Base-by-base conservation (phyloP, 225 moss, liverwort and hornwort genomes). In the Ulota crispa region DNA sequence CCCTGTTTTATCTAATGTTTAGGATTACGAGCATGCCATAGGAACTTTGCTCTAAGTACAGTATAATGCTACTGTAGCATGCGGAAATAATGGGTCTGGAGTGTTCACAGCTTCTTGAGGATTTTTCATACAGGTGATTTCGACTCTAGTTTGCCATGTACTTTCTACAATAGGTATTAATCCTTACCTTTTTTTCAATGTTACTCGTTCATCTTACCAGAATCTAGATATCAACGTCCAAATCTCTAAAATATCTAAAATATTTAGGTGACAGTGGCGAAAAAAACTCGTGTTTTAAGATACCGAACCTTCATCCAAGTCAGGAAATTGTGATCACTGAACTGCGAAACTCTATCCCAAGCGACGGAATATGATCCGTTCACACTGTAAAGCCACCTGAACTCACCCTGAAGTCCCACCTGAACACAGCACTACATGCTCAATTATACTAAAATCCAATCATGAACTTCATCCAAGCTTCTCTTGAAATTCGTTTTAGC, bases 361-460 rank as follows among this genome's bases (percentile, higher is more conserved):
- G 42, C 28, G 80, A 86, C 89, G 18, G 76, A 73, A 64, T 68
- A 53, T 30, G 88, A 89, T 72, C 93, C 96, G 30, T 75, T 78
- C 45, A 80, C 81, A 15, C 81, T 87, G 72, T 81, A 88, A 9
- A 94, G 82, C 32, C 45, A 82, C 67, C 70, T 81, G 8, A 61
- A 81, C 76, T 94, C 96, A 56, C 96, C 96, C 86, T 86, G 82
- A 80, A 95, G 84, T 70, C 96, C 96, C 47, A 94, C 90, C 96
- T 96, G 68, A 68, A 83, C 64, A 47, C 60, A 77, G 18, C 77
- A 69, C 27, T 76, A 72, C n/a, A 8, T 4, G 37, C 32, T 83
- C 80, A 50, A 28, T 76, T 68, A 28, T 11, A 21, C 13, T 68
- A 23, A 81, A 62, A 73, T 9, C 37, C 43, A 61, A 28, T 34